Evolutionary conservation across 768 basidiomycete species (phyloP).

Genomic region (Glaciozyma antarctica): DNA sequence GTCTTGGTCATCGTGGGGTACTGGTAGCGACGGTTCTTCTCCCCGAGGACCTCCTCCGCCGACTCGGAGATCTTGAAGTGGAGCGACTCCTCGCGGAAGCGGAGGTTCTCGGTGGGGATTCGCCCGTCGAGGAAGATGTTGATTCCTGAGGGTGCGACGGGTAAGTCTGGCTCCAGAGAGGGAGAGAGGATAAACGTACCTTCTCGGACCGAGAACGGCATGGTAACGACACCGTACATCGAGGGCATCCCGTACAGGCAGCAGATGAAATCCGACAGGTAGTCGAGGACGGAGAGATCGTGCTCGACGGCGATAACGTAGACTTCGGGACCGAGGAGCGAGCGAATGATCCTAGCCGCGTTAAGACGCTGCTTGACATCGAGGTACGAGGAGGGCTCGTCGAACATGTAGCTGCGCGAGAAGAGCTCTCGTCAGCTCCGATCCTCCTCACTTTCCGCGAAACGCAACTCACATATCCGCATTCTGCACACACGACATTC

Average conservation of each 20-base stretch:
- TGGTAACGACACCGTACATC: slow-evolving; percentile 96
- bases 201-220: slow-evolving; percentile 97
- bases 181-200: slow-evolving; percentile 2
- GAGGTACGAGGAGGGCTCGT: slow-evolving; percentile 96
- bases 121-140: slow-evolving; percentile 99
- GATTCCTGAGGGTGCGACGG: slow-evolving; percentile 54
- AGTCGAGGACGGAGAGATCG: slow-evolving; percentile 95
- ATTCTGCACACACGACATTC: slow-evolving; percentile 86
- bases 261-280: slow-evolving; percentile 96
- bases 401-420: slow-evolving; percentile 79
- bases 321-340: slow-evolving; percentile 66
- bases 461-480: slow-evolving; percentile 74
- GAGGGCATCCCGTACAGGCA: slow-evolving; percentile 94
- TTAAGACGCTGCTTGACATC: slow-evolving; percentile 91
- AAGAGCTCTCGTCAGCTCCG: neutral
- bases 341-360: slow-evolving; percentile 90
- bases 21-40: slow-evolving; percentile 78
- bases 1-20: slow-evolving; percentile 98
- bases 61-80: slow-evolving; percentile 97
- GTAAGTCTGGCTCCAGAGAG: neutral
- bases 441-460: neutral
- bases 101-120: slow-evolving; percentile 95
- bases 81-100: slow-evolving; percentile 90
- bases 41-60: slow-evolving; percentile 75
- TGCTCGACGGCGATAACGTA: slow-evolving; percentile 98